Evolutionary conservation across 805 yeast genomes (phyloP).

Genomic region (Candida vaughaniae): DNA sequence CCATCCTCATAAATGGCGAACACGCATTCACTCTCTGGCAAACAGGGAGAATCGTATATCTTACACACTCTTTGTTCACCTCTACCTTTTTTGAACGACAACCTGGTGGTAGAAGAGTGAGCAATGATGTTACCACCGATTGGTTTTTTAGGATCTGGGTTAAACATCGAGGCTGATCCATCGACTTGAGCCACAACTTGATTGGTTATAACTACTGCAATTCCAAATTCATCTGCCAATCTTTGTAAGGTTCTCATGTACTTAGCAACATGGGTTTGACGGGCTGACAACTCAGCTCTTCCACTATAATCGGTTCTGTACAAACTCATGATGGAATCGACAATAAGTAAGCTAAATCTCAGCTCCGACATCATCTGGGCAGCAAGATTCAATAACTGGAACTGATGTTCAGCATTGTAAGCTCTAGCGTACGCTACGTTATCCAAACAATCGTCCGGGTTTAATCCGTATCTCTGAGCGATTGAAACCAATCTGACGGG

Average conservation of each 20-base stretch:
- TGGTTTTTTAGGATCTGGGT: conserved; percentile 97
- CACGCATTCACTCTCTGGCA: conserved; percentile 92
- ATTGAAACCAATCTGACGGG: conserved; percentile 87
- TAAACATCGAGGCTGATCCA: conserved; percentile 76
- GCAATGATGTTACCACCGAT: conserved; percentile 98
- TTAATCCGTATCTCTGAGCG: conserved; percentile 87
- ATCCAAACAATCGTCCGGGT: conserved; percentile 91
- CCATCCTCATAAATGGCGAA: conserved; percentile 98
- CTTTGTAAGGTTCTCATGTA: conserved; percentile 89
- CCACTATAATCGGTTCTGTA: conserved; percentile 95
- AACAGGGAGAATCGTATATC: conserved; percentile 92
- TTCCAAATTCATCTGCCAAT: conserved; percentile 95
- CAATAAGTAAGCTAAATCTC: conserved; percentile 83
- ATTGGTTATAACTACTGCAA: conserved; percentile 88
- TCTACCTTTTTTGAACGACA: conserved; percentile 85
- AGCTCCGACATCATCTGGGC: conserved; percentile 96
- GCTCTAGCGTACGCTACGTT: conserved; percentile 98
- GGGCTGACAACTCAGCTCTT: conserved; percentile 91
- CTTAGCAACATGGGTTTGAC: conserved; percentile 92
- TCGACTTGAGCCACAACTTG: conserved; percentile 99
- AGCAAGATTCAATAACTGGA: conserved; percentile 81
- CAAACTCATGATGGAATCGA: conserved; percentile 96
- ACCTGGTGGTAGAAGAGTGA: conserved; percentile 91
- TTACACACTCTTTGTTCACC: conserved; percentile 93
- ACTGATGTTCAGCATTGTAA: conserved; percentile 94